Evolutionary conservation across 2,329 filamentous ascomycete species (phyloP), one percentile per base, ranked within the genome.

Genomic region (Thyridium curvatum): DNA sequence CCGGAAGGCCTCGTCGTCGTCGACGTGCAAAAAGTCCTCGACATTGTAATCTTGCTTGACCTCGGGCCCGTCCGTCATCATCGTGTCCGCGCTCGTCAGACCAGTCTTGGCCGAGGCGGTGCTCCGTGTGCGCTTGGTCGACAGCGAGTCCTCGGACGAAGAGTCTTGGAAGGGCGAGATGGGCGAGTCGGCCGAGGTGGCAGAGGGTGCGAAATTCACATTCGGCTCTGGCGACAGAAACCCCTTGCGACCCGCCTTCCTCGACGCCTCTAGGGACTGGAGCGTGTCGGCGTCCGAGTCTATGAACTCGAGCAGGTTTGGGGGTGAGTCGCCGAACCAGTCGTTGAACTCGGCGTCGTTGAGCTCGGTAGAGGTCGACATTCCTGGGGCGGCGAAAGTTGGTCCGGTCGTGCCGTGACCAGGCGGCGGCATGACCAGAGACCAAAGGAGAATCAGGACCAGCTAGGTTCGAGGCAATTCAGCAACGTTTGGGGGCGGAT

Each of bases 81-180:
- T 62, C 29, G 61, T 46, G 51, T 73, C 69, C 37, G 41, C 32
- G 12, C 60, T 48, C 30, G 61, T 62, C 41, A 62, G 53, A 26
- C 55, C 62, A 15, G 66, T 63, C 45, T 69, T 66, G 13, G 66
- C 65, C 7, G 69, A 71, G 15, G 62, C 61, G 2, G 66, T 67
- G 46, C 66, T 70, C 13, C 61, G 60, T 29, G 69, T 64, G 40
- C 65, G 60, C 52, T 72, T 72, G 26, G 68, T 72, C 30, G 63
- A 64, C 12, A 68, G 68, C 8, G 72, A 74, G 44, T 49, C 49
- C 28, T 74, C 71, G 37, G 71, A 74, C 4, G 69, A 69, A 3
- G 69, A 72, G 49, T 74, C 71, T 41, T 63, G 64, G 37, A 65
- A 69, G 4, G 50, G 45, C 2, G 52, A 54, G 15, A 52, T 46